phyloP scores from a whole-genome alignment of 352 stramenopile genomes.

The Blastocystis sp. region DNA sequence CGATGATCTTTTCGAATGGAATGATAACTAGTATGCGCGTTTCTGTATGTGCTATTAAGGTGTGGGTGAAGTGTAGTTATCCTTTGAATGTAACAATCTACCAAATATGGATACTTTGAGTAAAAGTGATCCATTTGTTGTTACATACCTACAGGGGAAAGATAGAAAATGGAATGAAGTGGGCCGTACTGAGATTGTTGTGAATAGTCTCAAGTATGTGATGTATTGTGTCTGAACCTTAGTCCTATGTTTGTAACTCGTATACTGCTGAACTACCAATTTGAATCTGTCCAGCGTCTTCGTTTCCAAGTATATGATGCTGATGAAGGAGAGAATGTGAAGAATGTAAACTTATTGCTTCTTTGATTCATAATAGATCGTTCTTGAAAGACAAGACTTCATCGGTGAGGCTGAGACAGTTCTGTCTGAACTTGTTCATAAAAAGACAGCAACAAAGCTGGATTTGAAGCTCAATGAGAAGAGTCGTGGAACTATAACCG shows the following conservation, averaged over 20 bases:
- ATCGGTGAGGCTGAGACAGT: not conserved
- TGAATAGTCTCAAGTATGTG: conserved; percentile 65
- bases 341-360: not conserved
- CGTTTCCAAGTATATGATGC: conserved; percentile 78
- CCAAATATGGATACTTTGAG: conserved; percentile 77
- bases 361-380: not conserved
- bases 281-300: conserved; percentile 76
- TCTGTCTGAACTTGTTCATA: conserved; percentile 36
- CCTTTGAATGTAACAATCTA: conserved; percentile 74
- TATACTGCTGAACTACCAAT: conserved; percentile 77
- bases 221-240: no score
- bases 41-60: not conserved
- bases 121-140: conserved; percentile 79
- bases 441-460: not conserved
- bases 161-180: conserved; percentile 67
- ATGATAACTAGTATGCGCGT: not conserved
- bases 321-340: conserved; percentile 71
- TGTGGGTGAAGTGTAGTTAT: conserved; percentile 70
- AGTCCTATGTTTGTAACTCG: conserved; percentile 75
- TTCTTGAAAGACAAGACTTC: conserved; percentile 7
- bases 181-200: conserved; percentile 74
- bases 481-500: not conserved
- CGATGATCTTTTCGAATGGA: not conserved
- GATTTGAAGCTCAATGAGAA: not conserved
- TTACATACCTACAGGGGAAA: conserved; percentile 63